Evolutionary conservation across 2,329 filamentous ascomycete genomes (phyloP).

Genomic region (Penicillium sp.): DNA sequence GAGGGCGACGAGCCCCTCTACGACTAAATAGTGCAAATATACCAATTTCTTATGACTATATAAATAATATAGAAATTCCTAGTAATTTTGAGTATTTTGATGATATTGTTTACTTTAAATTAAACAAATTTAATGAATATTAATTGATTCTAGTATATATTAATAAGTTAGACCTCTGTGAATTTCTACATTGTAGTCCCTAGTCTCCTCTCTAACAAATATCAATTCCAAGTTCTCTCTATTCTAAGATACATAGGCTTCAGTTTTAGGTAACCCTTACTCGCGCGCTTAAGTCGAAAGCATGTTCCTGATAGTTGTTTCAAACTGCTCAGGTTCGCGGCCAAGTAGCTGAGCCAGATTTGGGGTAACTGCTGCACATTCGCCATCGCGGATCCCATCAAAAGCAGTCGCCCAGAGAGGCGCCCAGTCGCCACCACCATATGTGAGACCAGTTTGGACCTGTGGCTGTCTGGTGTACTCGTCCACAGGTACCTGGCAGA

Average conservation of each 20-base stretch:
- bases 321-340: not conserved
- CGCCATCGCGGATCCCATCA: not conserved
- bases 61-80: too few relatives aligned
- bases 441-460: not conserved
- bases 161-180: too few relatives aligned
- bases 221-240: not conserved
- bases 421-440: not conserved
- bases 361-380: not conserved
- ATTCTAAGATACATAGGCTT: not conserved
- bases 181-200: too few relatives aligned
- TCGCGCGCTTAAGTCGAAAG: not conserved
- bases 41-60: too few relatives aligned
- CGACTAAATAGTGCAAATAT: too few relatives aligned
- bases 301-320: not conserved
- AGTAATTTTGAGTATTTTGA: too few relatives aligned
- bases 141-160: too few relatives aligned
- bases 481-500: not conserved
- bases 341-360: not conserved
- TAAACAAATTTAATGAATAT: too few relatives aligned
- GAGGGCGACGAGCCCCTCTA: too few relatives aligned
- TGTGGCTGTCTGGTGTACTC: not conserved
- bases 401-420: not conserved
- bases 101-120: too few relatives aligned
- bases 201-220: too few relatives aligned
- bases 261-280: not conserved